Base-by-base conservation (phyloP, 305 asterid species). In the Lippia alba region DNA sequence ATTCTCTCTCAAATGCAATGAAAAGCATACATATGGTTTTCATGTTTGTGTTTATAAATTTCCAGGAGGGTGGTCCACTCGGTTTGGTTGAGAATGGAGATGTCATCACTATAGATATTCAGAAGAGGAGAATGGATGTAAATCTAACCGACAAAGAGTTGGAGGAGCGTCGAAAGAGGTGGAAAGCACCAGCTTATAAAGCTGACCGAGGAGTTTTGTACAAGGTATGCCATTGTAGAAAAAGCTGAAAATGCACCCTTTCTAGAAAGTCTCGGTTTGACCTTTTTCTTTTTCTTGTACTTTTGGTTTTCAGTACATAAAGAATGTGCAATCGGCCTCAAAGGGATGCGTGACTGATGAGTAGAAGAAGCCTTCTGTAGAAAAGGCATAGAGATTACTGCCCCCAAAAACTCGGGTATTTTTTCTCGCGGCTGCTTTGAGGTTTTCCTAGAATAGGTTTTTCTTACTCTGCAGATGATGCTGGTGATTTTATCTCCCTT, bases 61-160 rank as follows among this genome's bases (percentile, higher is more conserved):
- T 82, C 64, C 91, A 94, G 99, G 99, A 94, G 85, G 97, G 99
- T 34, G 99, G 99, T 36, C 96, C 99, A 4, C 84, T 94, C 61
- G 99, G 92, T 76, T 88, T 94, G 24, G 77, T 94, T 24, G 74
- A 85, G 79, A 75, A 86, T n/a, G 99, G 99, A 32, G 99, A 94
- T 51, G 15, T 89, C 2, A 78, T 94, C 19, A 84, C 97, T 9
- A 81, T 94, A 69, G 99, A 94, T 66, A 89, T 94, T 40, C 55
- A 69, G 76, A 89, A 89, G 73, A 84, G 50, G 80, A 80, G 82
- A 71, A 89, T 94, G 74, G 96, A 94, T 57, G 96, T 87, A 19
- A 75, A 73, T 20, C 76, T 94, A 70, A 80, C 94, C 15, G 96
- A 85, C 2, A 82, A 70, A 9, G 95, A 91, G 78, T 75, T 94